phyloP scores from a whole-genome alignment of 176 grass and related monocot genomes.

The Musa itinerans region DNA sequence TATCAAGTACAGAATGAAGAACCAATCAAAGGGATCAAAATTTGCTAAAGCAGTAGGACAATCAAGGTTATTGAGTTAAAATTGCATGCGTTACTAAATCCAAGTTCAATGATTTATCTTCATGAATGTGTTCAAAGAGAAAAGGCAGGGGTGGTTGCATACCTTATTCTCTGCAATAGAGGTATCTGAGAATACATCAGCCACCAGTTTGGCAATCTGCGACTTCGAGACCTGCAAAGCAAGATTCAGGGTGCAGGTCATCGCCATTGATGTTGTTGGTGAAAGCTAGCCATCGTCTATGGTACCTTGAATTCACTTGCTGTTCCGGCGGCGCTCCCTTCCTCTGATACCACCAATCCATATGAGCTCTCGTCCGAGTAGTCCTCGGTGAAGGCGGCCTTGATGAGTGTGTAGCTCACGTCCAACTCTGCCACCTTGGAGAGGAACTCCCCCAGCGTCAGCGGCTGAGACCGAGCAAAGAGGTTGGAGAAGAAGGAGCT shows the following conservation, averaged over 20 bases:
- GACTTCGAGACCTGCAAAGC: constrained; percentile 55
- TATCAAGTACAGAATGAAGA: neutral
- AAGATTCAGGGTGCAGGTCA: neutral
- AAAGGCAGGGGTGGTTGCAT: constrained; percentile 3
- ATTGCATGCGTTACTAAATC: too few species aligned
- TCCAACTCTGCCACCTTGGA: constrained; percentile 64
- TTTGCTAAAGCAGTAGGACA: neutral
- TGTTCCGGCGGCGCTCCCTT: constrained; percentile 24
- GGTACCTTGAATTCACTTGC: constrained; percentile 37
- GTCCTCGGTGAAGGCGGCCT: constrained; percentile 62
- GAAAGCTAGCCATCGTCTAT: too few species aligned
- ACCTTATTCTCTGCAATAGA: constrained; percentile 86
- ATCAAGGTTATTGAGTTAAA: too few species aligned
- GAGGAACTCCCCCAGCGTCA: constrained; percentile 67
- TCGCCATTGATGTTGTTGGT: neutral
- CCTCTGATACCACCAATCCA: constrained; percentile 45
- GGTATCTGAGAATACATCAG: constrained; percentile 73
- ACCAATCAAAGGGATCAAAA: constrained; percentile 15
- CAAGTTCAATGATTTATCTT: too few species aligned
- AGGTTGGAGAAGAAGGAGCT: constrained; percentile 66
- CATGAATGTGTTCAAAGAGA: too few species aligned
- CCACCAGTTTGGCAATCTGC: constrained; percentile 78
- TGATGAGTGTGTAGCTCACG: constrained; percentile 78
- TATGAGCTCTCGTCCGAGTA: constrained; percentile 60
- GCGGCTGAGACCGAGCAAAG: constrained; percentile 42